Evolutionary conservation across 768 basidiomycete genomes (phyloP), one percentile per base, ranked within the genome.

Genomic region (Tylopilus sp.): DNA sequence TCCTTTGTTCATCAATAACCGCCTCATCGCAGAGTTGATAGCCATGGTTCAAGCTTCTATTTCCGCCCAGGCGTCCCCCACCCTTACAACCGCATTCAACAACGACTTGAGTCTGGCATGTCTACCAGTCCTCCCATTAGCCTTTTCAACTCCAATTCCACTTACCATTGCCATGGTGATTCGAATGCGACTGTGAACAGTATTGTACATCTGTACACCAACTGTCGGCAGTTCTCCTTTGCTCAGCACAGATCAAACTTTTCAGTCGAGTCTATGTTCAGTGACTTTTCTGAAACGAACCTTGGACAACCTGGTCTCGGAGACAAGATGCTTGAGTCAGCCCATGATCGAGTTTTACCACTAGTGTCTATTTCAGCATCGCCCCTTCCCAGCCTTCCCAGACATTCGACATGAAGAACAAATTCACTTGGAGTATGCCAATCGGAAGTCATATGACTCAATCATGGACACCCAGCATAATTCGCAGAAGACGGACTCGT

Each of bases 251-350:
- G 73, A 4, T 77, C 76, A 14, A 79, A 86, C 25, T 59, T 66
- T 30, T 89, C 87, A 0, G 64, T 78, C 2, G 89, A 91, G 56
- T 91, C 89, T 0, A 66, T 82, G 30, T 68, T 77, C 62, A 90
- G 86, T 58, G 83, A 87, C 42, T 80, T 79, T 56, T 84, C 86
- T 11, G 75, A 70, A 4, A 68, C 74, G 58, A 73, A 78, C n/a
- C 67, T 87, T 1, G 82, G 78, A 2, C 79, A 90, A 11, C 90
- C 90, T 3, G 87, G 84, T 3, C 65, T 92, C 4, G 89, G 90
- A 1, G 90, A 92, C 68, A 92, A 91, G 78, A 92, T 92, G 90
- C 87, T 92, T 56, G 84, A 87, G 33, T 83, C 76, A 29, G 78
- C 71, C 14, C 66, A 59, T 8, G 81, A 81, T 31, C 77, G 74